Percentiles rank a stretch among this genome's conserved stretches.
phyloP scores from a whole-genome alignment of 129 eudicot genomes.

The Centella asiatica region DNA sequence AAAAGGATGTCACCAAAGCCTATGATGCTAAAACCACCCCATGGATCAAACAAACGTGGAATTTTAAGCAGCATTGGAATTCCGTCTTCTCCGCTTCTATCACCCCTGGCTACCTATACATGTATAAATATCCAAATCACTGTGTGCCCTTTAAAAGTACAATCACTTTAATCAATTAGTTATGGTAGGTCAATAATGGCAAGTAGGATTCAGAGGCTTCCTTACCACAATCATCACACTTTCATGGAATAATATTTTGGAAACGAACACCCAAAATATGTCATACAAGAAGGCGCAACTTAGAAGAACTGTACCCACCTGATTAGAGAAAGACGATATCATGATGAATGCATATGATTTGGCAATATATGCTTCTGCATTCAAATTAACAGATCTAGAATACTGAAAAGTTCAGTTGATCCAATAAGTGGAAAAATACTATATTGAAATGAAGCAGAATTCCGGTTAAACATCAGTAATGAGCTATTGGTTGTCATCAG shows the following conservation, averaged over 20 bases:
- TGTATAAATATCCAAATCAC: constrained; percentile 3
- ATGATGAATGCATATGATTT: not conserved
- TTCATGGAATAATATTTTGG: constrained; percentile 71
- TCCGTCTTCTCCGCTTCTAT: constrained; percentile 86
- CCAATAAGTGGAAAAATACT: too few relatives aligned
- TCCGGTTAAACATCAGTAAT: too few relatives aligned
- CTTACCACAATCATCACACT: constrained; percentile 95
- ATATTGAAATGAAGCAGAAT: not conserved
- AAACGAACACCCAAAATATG: constrained; percentile 87
- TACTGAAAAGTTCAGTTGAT: too few relatives aligned
- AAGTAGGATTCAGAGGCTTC: constrained; percentile 11
- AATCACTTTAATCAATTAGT: not conserved
- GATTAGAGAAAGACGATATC: constrained; percentile 15
- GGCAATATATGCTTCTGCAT: not conserved
- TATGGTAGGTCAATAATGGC: not conserved
- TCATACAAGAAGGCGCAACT: constrained; percentile 80
- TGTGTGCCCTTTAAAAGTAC: not conserved
- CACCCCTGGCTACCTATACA: constrained; percentile 81
- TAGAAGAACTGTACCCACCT: constrained; percentile 78
- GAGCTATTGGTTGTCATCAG: too few relatives aligned
- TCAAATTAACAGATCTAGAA: not conserved
- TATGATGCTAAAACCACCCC: constrained; percentile 90
- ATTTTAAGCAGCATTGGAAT: constrained; percentile 85
- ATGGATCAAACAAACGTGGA: constrained; percentile 88
- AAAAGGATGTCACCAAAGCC: constrained; percentile 86